Evolutionary conservation across 257 asterid species (phyloP).

Genomic region (Verbena officinalis): DNA sequence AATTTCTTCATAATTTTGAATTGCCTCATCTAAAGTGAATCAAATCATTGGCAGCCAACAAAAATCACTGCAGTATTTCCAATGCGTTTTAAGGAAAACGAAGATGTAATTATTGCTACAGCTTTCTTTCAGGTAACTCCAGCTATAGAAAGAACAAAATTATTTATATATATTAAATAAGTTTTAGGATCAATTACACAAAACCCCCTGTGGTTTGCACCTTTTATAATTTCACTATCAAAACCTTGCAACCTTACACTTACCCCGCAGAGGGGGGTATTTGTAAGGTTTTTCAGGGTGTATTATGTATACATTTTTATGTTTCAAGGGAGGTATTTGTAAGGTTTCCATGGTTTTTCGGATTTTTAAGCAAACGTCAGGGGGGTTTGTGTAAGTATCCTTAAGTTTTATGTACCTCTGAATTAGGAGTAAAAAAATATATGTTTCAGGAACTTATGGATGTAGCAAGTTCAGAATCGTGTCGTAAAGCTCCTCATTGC

Average conservation of each 20-base stretch:
- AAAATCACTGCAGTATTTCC: slow-evolving; percentile 79
- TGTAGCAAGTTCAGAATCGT: slow-evolving; percentile 54
- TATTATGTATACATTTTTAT: too few species aligned
- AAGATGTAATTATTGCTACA: slow-evolving; percentile 76
- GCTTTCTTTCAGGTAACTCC: slow-evolving; percentile 74
- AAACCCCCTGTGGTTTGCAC: too few species aligned
- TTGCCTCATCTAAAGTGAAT: slow-evolving; percentile 17
- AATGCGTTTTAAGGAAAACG: slow-evolving; percentile 82
- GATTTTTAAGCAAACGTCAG: too few species aligned
- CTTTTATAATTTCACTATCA: too few species aligned
- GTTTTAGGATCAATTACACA: too few species aligned
- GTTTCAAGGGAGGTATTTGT: too few species aligned
- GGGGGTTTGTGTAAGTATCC: too few species aligned
- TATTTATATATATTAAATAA: neutral
- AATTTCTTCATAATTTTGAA: too few species aligned
- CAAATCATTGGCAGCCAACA: slow-evolving; percentile 48
- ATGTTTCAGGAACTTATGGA: slow-evolving; percentile 75
- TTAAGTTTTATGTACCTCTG: neutral
- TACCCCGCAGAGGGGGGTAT: too few species aligned
- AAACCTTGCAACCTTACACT: too few species aligned
- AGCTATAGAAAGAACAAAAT: neutral
- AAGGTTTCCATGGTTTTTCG: too few species aligned
- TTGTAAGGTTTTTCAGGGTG: too few species aligned
- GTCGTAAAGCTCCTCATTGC: slow-evolving; percentile 75
- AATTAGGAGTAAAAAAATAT: neutral